These are phyloP conservation scores for Nepenthes gracilis DNA, from an alignment of 148 eudicot genomes.

Conservation along the genomic window DNA sequence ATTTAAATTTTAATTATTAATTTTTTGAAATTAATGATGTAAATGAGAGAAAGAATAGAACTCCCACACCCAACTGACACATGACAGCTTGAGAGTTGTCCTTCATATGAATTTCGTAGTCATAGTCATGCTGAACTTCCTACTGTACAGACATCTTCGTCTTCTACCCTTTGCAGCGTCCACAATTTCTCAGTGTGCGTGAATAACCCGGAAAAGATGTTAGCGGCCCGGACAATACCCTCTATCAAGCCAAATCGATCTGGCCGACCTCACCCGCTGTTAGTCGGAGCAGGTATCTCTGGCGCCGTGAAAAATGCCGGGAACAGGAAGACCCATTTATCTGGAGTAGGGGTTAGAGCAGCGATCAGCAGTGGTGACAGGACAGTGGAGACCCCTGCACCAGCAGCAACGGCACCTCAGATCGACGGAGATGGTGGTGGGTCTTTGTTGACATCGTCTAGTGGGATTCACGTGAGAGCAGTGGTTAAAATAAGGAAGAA, in stretches of 20 bases:
- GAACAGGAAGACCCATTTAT: conserved; percentile 2
- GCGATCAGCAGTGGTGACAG: conserved; percentile 54
- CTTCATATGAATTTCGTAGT: too few species aligned
- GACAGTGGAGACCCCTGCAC: conserved; percentile 22
- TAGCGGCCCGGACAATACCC: not conserved
- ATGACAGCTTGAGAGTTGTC: too few species aligned
- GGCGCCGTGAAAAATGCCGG: conserved; percentile 11
- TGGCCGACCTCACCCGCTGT: not conserved
- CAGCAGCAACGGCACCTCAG: conserved; percentile 15
- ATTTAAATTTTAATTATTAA: too few species aligned
- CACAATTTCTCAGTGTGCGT: too few species aligned
- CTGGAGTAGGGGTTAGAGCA: conserved; percentile 30
- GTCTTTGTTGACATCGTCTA: conserved; percentile 11
- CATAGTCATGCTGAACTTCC: too few species aligned
- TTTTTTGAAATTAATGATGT: too few species aligned
- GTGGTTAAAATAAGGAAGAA: conserved; percentile 58
- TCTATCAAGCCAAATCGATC: conserved; percentile 3
- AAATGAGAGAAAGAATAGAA: too few species aligned
- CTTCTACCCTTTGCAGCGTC: too few species aligned
- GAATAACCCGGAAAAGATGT: not conserved
- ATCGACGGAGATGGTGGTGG: conserved; percentile 3
- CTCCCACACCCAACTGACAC: too few species aligned
- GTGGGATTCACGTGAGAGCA: conserved; percentile 45
- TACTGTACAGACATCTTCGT: too few species aligned
- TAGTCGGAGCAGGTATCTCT: conserved; percentile 13